Evolutionary conservation across 192 early-diverging fungal genomes (phyloP).

Genomic region (Backusella mclennaniae): DNA sequence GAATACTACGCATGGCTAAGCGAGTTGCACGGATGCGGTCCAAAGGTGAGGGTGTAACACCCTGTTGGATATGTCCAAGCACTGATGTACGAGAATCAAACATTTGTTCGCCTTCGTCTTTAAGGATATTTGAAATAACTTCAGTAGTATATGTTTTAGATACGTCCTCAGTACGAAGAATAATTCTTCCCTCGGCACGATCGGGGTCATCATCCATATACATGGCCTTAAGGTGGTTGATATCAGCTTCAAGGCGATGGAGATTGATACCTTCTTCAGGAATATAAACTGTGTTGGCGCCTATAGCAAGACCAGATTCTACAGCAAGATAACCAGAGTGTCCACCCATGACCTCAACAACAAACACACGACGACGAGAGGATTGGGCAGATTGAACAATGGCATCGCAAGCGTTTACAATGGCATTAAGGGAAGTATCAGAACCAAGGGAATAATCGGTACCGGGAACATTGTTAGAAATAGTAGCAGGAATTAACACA

Average conservation of each 20-base stretch:
- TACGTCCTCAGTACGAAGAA: constrained; percentile 75
- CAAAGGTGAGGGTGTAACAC: constrained; percentile 85
- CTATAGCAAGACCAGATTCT: constrained; percentile 78
- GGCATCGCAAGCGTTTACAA: constrained; percentile 86
- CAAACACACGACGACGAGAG: constrained; percentile 88
- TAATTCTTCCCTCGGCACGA: constrained; percentile 80
- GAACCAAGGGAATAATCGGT: constrained; percentile 94
- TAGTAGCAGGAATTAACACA: constrained; percentile 89
- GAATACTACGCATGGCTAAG: constrained; percentile 76
- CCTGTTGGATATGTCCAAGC: constrained; percentile 95
- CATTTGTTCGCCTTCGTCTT: constrained; percentile 82
- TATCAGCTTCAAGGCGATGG: constrained; percentile 77
- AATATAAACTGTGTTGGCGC: constrained; percentile 91
- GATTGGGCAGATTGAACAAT: constrained; percentile 93
- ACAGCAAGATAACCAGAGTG: constrained; percentile 92
- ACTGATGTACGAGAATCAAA: constrained; percentile 91
- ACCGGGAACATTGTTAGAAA: constrained; percentile 97
- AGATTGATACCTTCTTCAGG: constrained; percentile 90
- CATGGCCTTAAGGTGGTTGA: constrained; percentile 73
- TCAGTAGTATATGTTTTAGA: constrained; percentile 88
- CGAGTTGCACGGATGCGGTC: constrained; percentile 92
- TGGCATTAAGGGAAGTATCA: constrained; percentile 93
- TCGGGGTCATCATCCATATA: constrained; percentile 75
- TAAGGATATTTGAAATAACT: constrained; percentile 80
- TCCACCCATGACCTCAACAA: constrained; percentile 98